A percentile compares a stretch with the other conserved stretches of the same genome.
These are phyloP conservation scores for Monilinia laxa DNA, from an alignment of 2,329 filamentous ascomycete genomes.

Conservation along the genomic window DNA sequence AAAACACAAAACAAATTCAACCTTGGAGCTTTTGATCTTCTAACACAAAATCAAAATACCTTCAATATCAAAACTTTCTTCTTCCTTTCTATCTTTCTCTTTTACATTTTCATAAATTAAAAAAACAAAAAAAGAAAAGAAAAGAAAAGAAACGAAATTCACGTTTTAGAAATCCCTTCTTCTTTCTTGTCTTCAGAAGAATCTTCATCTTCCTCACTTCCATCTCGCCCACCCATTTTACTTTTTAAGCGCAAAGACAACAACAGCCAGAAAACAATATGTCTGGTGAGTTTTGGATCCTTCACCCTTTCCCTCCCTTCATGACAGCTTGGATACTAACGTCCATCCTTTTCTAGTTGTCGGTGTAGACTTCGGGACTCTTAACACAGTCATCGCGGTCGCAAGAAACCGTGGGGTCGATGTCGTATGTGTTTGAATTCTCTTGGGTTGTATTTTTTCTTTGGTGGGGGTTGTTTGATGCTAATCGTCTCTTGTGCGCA, in stretches of 20 bases:
- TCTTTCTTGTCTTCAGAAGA: background rate
- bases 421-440: conserved; percentile 69
- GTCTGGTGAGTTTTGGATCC: conserved; percentile 6
- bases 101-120: too few relatives aligned
- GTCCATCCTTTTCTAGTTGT: conserved; percentile 32
- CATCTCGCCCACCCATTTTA: background rate
- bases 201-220: background rate
- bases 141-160: too few relatives aligned
- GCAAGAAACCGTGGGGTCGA: conserved; percentile 98
- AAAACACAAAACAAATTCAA: too few relatives aligned
- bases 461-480: conserved; percentile 31
- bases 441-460: background rate
- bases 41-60: too few relatives aligned
- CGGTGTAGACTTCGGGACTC: conserved; percentile 78
- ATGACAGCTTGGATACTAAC: background rate
- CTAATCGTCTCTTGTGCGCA: conserved; percentile 44
- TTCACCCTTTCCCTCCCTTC: background rate
- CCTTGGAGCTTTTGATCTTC: too few relatives aligned
- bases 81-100: too few relatives aligned
- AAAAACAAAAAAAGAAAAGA: too few relatives aligned
- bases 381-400: conserved; percentile 96
- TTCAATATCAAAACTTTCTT: too few relatives aligned
- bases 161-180: background rate
- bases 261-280: conserved; percentile 5
- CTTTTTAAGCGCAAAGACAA: conserved; percentile 14